A percentile compares a stretch with the other conserved stretches of the same genome.
phyloP scores from a whole-genome alignment of 768 basidiomycete genomes.

The Mycena amicta region DNA sequence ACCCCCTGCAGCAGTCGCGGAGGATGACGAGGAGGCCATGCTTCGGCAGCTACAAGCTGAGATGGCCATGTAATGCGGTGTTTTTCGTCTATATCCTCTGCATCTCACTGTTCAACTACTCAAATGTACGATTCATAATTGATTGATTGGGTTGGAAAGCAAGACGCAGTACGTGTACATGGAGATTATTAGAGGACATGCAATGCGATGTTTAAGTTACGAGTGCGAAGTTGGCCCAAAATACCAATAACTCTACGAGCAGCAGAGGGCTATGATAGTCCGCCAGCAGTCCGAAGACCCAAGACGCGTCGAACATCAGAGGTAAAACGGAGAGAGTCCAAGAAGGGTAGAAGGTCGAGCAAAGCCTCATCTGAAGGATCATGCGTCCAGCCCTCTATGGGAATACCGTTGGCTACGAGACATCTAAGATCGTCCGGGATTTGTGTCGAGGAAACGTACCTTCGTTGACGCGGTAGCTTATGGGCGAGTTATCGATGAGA shows the following conservation, averaged over 20 bases:
- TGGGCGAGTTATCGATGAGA: slow-evolving; percentile 94
- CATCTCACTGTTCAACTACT: slow-evolving; percentile 22
- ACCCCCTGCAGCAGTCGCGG: slow-evolving; percentile 50
- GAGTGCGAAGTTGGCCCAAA: slow-evolving; percentile 28
- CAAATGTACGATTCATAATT: slow-evolving; percentile 18
- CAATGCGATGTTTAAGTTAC: slow-evolving; percentile 35
- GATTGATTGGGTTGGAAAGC: slow-evolving; percentile 10
- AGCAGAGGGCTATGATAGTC: slow-evolving; percentile 31
- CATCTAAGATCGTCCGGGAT: slow-evolving; percentile 5
- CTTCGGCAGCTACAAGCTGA: slow-evolving; percentile 87
- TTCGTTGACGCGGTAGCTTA: slow-evolving; percentile 91
- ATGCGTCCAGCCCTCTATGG: slow-evolving; percentile 98
- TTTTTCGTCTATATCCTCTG: slow-evolving; percentile 21
- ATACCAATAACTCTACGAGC: slow-evolving; percentile 31
- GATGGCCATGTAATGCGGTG: slow-evolving; percentile 68
- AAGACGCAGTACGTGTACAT: slow-evolving; percentile 27
- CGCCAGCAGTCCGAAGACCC: slow-evolving; percentile 59
- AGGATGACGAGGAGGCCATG: slow-evolving; percentile 92
- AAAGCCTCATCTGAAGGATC: slow-evolving; percentile 97
- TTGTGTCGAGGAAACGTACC: slow-evolving; percentile 49
- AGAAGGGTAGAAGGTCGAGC: slow-evolving; percentile 90
- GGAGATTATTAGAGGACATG: slow-evolving; percentile 26
- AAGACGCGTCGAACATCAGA: slow-evolving; percentile 92
- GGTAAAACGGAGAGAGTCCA: slow-evolving; percentile 95
- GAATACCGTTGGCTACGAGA: slow-evolving; percentile 88